Evolutionary conservation across 805 yeast genomes (phyloP), one percentile per base, ranked within the genome.

Genomic region (Scheffersomyces amazonensis): DNA sequence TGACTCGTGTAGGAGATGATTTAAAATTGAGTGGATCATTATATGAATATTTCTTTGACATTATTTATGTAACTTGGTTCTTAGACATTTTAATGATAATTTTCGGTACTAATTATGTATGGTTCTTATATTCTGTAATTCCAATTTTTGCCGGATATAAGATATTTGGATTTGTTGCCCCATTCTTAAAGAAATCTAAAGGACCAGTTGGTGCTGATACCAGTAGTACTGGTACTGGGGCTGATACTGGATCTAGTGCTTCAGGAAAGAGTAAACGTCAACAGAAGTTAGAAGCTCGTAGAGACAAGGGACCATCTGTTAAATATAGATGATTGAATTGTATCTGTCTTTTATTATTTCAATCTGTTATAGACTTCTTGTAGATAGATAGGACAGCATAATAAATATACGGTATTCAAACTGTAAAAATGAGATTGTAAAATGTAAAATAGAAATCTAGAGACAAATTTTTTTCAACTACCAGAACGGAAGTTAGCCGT

Each of bases 21-120:
- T 69, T 84, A 41, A 59, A 59, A 39, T 85, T 77, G 42, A 53
- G 59, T 3, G 93, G 93, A 0, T 35, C 34, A 8, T 64, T 85
- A 29, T 81, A 81, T 27, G 91, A 85, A 58, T 83, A 81, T 64
- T 62, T 83, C 69, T 81, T 81, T 53, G 93, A 85, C 52, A 56
- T 83, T 10, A 63, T 85, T 42, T 84, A 84, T 52, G 56, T 84
- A 32, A 82, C 89, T 2, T 71, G 82, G 73, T 48, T 74, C 16
- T 65, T 78, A 46, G 79, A 80, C 46, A 38, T 81, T 1, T 58
- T 81, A 36, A 74, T 79, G 66, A 48, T 76, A 5, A 16, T 76
- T 0, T 49, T 75, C 25, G 89, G 89, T 5, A 54, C 75, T 31
- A 76, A 76, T 54, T 70, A 71, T 51, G 78, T 77, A 7, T 86